Conservation (phyloP, 106 monocot genomes). For the Triglochin maritima region DNA sequence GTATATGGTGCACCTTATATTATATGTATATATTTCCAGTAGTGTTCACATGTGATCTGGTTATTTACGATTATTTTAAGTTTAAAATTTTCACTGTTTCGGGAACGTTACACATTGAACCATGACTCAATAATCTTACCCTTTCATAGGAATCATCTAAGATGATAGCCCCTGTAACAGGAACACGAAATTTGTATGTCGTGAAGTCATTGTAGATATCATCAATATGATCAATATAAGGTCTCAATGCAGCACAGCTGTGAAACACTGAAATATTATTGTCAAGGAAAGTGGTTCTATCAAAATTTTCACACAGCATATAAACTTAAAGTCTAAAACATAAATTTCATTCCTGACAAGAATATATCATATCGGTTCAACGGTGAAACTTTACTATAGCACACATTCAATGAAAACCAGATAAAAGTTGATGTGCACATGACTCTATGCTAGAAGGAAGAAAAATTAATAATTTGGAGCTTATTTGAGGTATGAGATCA, state of each 20-base stretch:
- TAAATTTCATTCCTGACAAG: too few relatives aligned
- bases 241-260: conserved; percentile 82
- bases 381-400: too few relatives aligned
- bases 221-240: conserved; percentile 85
- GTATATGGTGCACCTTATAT: too few relatives aligned
- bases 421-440: not conserved
- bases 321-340: conserved; percentile 3
- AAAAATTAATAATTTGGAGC: too few relatives aligned
- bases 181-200: conserved; percentile 88
- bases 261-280: conserved; percentile 63
- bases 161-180: conserved; percentile 94
- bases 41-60: too few relatives aligned
- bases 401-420: not conserved
- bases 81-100: too few relatives aligned
- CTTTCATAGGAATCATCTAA: conserved; percentile 86
- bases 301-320: not conserved
- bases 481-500: too few relatives aligned
- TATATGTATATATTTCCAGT: too few relatives aligned
- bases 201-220: conserved; percentile 98
- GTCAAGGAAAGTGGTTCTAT: conserved; percentile 20
- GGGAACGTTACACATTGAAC: not conserved
- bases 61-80: too few relatives aligned
- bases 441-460: too few relatives aligned
- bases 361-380: too few relatives aligned
- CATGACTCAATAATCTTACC: conserved; percentile 28